Base-by-base conservation (phyloP, 2,329 filamentous ascomycete species). In the Claviceps lovelessii region DNA sequence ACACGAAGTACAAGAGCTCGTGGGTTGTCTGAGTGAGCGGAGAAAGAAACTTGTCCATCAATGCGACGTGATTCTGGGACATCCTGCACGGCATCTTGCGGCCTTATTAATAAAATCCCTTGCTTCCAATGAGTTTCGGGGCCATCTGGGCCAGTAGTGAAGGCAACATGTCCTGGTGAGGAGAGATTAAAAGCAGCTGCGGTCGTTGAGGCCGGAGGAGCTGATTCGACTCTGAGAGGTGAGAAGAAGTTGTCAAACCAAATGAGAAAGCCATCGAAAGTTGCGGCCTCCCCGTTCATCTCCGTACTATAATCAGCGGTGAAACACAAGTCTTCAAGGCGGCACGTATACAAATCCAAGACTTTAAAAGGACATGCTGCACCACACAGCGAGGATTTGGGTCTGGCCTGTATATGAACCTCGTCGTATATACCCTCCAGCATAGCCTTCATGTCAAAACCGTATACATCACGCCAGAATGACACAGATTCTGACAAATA, bases 171-270 rank as follows among this genome's bases (percentile, higher is more conserved):
- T 59, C 84, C 79, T 37, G 74, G 72, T 29, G 69, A 63, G 63
- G 75, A 72, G 59, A 79, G 77, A 5, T 68, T 70, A 80, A 85
- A 90, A 4, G 78, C 74, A 54, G 82, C 74, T 0, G 83, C 80
- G 52, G 81, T 79, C n/a, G 73, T 73, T 57, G 77, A 69, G 35
- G 76, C 70, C 9, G 73, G 59, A 9, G 76, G 73, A 49, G 81
- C 72, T 28, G 74, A 70, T 35, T 76, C 71, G 41, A 76, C 71
- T 41, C 77, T 72, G 0, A 79, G 78, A 10, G 83, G 81, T 60
- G 86, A 80, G 70, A 96, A 96, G 74, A 93, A 93, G 29, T 86
- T 91, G 67, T 97, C 91, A 66, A 96, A 96, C 88, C 90, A 96
- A 61, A 95, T 79, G 15, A 89, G 76, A 68, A 90, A 95, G 5